These are phyloP conservation scores for Kwoniella botswanensis DNA, from an alignment of 768 basidiomycete genomes.

Conservation along the genomic window DNA sequence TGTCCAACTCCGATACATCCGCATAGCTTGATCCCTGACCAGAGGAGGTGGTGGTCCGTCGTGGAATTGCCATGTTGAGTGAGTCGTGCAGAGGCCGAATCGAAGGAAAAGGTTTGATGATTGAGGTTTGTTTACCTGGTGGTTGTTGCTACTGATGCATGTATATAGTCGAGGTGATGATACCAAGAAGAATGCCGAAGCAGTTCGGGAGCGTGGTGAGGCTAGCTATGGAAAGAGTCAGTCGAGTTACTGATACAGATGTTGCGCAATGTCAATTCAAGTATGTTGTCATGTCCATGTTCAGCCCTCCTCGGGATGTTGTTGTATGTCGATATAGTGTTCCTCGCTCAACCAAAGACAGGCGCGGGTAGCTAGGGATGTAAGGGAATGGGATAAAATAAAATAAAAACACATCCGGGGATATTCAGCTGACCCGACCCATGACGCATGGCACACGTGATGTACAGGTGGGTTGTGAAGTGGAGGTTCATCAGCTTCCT, in stretches of 20 bases:
- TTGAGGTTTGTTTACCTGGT: conserved; percentile 15
- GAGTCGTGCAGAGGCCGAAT: background rate
- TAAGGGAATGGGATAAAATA: conserved; percentile 14
- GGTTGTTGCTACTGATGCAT: conserved; percentile 7
- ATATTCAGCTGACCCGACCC: background rate
- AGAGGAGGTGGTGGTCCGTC: conserved; percentile 12
- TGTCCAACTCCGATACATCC: conserved; percentile 63
- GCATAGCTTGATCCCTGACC: conserved; percentile 35
- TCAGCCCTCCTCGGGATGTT: conserved; percentile 12
- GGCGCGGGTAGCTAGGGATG: conserved; percentile 15
- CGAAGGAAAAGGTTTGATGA: background rate
- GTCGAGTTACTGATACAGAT: background rate
- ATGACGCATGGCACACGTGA: background rate
- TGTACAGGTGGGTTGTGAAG: background rate
- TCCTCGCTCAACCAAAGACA: conserved; percentile 14
- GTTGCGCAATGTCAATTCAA: background rate
- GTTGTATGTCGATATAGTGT: no score
- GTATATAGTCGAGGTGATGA: background rate
- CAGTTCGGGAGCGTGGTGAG: background rate
- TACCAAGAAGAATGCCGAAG: background rate
- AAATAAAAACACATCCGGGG: conserved; percentile 17
- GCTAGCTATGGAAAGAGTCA: background rate
- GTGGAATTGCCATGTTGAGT: conserved; percentile 23
- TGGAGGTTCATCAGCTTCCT: background rate
- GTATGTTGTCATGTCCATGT: conserved; percentile 24